A percentile compares a stretch with the other conserved stretches of the same genome.
These are phyloP conservation scores for Pterulicium gracile DNA, from an alignment of 1,284 basidiomycete genomes.

Conservation along the genomic window DNA sequence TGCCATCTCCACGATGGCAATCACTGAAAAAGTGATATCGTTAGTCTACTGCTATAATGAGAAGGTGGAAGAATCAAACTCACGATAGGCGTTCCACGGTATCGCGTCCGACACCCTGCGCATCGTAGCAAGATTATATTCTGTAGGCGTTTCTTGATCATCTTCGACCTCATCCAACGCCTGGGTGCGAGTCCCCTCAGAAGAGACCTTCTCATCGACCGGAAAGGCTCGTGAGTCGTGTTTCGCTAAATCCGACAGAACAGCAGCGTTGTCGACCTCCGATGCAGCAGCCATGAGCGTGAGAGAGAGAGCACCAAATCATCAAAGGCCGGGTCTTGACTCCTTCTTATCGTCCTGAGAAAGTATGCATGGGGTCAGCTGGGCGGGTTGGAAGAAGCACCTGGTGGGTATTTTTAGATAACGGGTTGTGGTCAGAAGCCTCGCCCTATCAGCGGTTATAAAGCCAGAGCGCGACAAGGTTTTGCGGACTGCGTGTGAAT, in stretches of 20 bases:
- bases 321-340: too few relatives aligned
- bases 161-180: too few relatives aligned
- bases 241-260: not conserved
- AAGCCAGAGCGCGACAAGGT: too few relatives aligned
- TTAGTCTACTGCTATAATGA: constrained; percentile 2
- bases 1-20: constrained; percentile 60
- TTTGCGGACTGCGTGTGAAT: too few relatives aligned
- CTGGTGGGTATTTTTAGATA: too few relatives aligned
- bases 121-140: constrained; percentile 52
- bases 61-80: constrained; percentile 18
- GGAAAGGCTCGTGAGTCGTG: not conserved
- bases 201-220: not conserved
- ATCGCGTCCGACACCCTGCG: constrained; percentile 51
- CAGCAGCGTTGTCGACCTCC: constrained; percentile 1
- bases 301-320: too few relatives aligned
- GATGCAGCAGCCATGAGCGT: not conserved
- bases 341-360: too few relatives aligned
- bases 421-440: too few relatives aligned
- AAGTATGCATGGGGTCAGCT: too few relatives aligned
- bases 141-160: constrained; percentile 56
- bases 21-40: constrained; percentile 31
- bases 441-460: too few relatives aligned
- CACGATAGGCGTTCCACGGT: constrained; percentile 59
- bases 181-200: too few relatives aligned
- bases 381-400: too few relatives aligned